Conservation (phyloP, 345 rosid species). For the Populus simonii region DNA sequence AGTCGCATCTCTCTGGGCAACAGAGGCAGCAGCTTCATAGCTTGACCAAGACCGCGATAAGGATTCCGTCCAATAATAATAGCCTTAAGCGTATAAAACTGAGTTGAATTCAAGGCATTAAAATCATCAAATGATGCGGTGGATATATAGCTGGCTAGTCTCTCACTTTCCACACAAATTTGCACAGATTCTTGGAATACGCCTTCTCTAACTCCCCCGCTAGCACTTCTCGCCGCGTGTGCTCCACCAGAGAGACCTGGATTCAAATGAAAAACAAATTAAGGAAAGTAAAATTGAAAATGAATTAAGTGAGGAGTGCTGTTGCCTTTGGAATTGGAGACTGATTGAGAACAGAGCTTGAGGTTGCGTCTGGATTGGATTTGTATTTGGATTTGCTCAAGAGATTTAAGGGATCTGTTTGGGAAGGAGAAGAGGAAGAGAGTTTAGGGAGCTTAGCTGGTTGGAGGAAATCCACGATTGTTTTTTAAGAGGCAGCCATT, state of each 20-base stretch:
- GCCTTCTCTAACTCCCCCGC: slow-evolving; percentile 67
- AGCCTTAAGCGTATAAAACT: slow-evolving; percentile 71
- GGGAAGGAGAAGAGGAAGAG: slow-evolving; percentile 26
- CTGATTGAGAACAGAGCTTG: slow-evolving; percentile 55
- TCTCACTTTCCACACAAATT: slow-evolving; percentile 57
- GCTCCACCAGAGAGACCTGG: slow-evolving; percentile 44
- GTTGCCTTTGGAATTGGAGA: slow-evolving; percentile 53
- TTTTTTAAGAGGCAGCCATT: slow-evolving; percentile 61
- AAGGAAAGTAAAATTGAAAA: background rate
- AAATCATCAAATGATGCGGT: slow-evolving; percentile 68
- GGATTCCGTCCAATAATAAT: slow-evolving; percentile 98
- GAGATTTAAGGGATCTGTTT: slow-evolving; percentile 18
- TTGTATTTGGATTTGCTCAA: slow-evolving; percentile 17
- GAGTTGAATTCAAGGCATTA: slow-evolving; percentile 77
- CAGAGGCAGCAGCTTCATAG: slow-evolving; percentile 38
- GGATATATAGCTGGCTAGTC: slow-evolving; percentile 48
- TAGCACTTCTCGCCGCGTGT: slow-evolving; percentile 69
- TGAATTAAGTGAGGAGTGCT: background rate
- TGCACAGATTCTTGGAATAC: slow-evolving; percentile 54
- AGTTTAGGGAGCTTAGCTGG: slow-evolving; percentile 71
- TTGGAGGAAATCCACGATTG: slow-evolving; percentile 61
- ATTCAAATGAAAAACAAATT: background rate
- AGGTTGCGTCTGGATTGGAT: slow-evolving; percentile 67
- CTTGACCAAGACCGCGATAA: slow-evolving; percentile 95
- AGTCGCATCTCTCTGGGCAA: no score